phyloP scores from a whole-genome alignment of 805 yeast genomes.

The Candida easanensis region DNA sequence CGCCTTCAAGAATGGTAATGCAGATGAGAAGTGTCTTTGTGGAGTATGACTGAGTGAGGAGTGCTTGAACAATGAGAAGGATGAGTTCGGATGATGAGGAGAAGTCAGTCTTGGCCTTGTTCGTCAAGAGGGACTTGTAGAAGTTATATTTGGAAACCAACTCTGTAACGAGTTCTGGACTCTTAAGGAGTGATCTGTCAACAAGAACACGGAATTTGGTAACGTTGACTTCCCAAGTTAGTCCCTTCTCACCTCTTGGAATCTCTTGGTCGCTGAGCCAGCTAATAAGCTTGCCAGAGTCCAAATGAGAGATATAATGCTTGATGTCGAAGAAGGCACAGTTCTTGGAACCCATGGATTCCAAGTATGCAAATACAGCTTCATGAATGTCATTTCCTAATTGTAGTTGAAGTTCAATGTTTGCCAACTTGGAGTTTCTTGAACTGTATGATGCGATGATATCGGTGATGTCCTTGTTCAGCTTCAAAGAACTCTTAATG shows the following conservation, averaged over 20 bases:
- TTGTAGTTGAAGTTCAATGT: constrained; percentile 41
- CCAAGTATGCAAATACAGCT: constrained; percentile 37
- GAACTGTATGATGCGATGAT: constrained; percentile 36
- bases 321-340: constrained; percentile 66
- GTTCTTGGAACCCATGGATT: constrained; percentile 48
- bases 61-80: constrained; percentile 47
- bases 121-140: constrained; percentile 34
- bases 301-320: constrained; percentile 25
- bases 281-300: constrained; percentile 13
- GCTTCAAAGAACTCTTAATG: constrained; percentile 41
- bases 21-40: constrained; percentile 35
- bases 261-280: constrained; percentile 27
- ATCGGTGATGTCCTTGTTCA: constrained; percentile 33
- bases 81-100: constrained; percentile 67
- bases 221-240: constrained; percentile 37
- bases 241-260: constrained; percentile 21
- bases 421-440: constrained; percentile 57
- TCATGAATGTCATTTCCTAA: constrained; percentile 21
- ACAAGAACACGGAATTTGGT: constrained; percentile 47
- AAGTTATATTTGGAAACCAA: constrained; percentile 39
- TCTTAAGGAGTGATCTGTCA: constrained; percentile 22
- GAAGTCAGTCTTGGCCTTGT: constrained; percentile 61
- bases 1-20: constrained; percentile 56
- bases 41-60: constrained; percentile 25
- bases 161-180: constrained; percentile 27